phyloP scores from a whole-genome alignment of 1,284 basidiomycete genomes.

The Boletus sp. region DNA sequence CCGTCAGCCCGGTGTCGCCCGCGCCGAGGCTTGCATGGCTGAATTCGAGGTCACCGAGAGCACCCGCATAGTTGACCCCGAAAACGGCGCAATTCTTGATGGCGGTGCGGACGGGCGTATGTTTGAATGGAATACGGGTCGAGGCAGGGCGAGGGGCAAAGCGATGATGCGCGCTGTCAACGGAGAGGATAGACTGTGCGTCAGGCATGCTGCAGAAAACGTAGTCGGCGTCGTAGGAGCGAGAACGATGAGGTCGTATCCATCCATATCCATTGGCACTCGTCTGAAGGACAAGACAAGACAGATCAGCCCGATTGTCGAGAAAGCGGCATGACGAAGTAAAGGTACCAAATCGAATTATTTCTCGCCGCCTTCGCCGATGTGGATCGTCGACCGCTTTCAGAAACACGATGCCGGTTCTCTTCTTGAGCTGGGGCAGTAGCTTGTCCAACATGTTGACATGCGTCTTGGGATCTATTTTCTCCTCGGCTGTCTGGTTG shows the following conservation, averaged over 20 bases:
- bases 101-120: constrained; percentile 77
- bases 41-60: constrained; percentile 55
- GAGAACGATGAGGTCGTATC: constrained; percentile 76
- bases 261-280: constrained; percentile 50
- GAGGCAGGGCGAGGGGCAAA: constrained; percentile 73
- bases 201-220: constrained; percentile 77
- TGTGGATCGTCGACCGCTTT: constrained; percentile 67
- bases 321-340: not conserved
- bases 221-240: constrained; percentile 66
- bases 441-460: constrained; percentile 57
- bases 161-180: constrained; percentile 80
- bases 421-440: constrained; percentile 47
- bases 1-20: constrained; percentile 47
- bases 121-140: constrained; percentile 76
- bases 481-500: constrained; percentile 62
- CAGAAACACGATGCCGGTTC: constrained; percentile 56
- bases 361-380: constrained; percentile 77
- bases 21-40: constrained; percentile 43
- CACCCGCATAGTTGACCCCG: constrained; percentile 75
- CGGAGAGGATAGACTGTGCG: constrained; percentile 74
- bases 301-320: not conserved
- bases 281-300: constrained; percentile 39
- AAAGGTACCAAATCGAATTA: constrained; percentile 67
- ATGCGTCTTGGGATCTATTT: constrained; percentile 65
- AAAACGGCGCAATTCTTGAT: constrained; percentile 82